Evolutionary conservation across 192 early-diverging fungal genomes (phyloP).

Genomic region (Backusella psychrophila): DNA sequence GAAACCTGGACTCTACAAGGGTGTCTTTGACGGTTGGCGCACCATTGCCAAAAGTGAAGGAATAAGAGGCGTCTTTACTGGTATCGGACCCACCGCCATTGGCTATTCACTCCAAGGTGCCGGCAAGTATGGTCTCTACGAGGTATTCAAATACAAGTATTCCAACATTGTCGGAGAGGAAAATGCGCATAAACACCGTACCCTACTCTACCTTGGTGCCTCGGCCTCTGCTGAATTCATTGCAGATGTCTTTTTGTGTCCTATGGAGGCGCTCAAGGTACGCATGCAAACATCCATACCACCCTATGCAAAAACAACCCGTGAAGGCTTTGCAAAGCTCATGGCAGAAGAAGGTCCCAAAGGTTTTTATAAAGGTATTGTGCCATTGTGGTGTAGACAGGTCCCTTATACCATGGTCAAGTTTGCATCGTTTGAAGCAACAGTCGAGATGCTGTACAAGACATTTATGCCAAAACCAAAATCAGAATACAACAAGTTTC

Average conservation of each 20-base stretch:
- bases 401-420: slow-evolving; percentile 84
- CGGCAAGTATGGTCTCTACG: slow-evolving; percentile 90
- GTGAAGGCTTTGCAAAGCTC: slow-evolving; percentile 62
- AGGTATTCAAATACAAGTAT: slow-evolving; percentile 83
- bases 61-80: slow-evolving; percentile 68
- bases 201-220: slow-evolving; percentile 64
- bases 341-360: slow-evolving; percentile 55
- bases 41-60: slow-evolving; percentile 53
- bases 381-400: slow-evolving; percentile 78
- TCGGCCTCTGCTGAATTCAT: slow-evolving; percentile 77
- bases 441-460: slow-evolving; percentile 64
- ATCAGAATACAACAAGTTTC: slow-evolving; percentile 63
- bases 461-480: slow-evolving; percentile 60
- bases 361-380: slow-evolving; percentile 69
- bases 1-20: slow-evolving; percentile 35
- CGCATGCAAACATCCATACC: slow-evolving; percentile 79
- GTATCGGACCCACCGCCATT: slow-evolving; percentile 74
- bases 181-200: slow-evolving; percentile 72
- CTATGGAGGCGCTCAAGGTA: slow-evolving; percentile 83
- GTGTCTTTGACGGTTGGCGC: slow-evolving; percentile 36
- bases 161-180: slow-evolving; percentile 61
- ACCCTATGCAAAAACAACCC: slow-evolving; percentile 71
- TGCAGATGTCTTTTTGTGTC: slow-evolving; percentile 81
- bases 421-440: slow-evolving; percentile 81
- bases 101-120: slow-evolving; percentile 86